Percentiles rank a stretch among this genome's conserved stretches.
These are phyloP conservation scores for Dothidotthia symphoricarpi DNA, from an alignment of 2,329 filamentous ascomycete genomes.

Conservation along the genomic window DNA sequence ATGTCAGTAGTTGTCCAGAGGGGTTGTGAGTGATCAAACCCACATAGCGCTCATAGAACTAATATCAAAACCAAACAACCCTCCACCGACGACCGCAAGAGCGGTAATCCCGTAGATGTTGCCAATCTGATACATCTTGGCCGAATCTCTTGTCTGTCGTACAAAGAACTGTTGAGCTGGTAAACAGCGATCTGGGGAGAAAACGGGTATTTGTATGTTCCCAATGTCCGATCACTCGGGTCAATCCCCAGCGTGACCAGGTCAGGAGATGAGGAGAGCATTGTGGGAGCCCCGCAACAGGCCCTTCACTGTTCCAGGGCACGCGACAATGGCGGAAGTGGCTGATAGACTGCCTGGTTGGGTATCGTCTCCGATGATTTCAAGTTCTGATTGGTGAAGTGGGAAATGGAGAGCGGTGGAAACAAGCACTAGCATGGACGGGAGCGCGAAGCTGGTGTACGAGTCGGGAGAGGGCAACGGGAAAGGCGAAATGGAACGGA, in stretches of 20 bases:
- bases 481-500: too few species aligned
- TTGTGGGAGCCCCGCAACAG: conserved; percentile 21
- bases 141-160: conserved; percentile 4
- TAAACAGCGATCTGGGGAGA: conserved; percentile 3
- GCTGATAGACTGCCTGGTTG: conserved; percentile 11
- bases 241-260: conserved; percentile 6
- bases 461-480: too few species aligned
- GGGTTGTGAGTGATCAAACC: conserved; percentile 1
- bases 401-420: conserved; percentile 3
- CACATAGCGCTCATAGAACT: conserved; percentile 63
- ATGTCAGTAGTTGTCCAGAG: conserved; percentile 28
- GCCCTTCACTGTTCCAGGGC: conserved; percentile 12
- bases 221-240: not conserved
- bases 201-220: conserved; percentile 16
- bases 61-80: conserved; percentile 77
- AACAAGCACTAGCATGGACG: not conserved
- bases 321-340: conserved; percentile 6
- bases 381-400: conserved; percentile 12
- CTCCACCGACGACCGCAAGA: conserved; percentile 63
- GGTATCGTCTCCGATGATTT: conserved; percentile 19
- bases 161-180: conserved; percentile 6
- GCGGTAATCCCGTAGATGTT: conserved; percentile 60
- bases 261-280: conserved; percentile 9
- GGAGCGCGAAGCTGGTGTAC: not conserved
- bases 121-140: conserved; percentile 46